Evolutionary conservation across 192 early-diverging fungal genomes (phyloP).

Genomic region (Pilaira anomala): DNA sequence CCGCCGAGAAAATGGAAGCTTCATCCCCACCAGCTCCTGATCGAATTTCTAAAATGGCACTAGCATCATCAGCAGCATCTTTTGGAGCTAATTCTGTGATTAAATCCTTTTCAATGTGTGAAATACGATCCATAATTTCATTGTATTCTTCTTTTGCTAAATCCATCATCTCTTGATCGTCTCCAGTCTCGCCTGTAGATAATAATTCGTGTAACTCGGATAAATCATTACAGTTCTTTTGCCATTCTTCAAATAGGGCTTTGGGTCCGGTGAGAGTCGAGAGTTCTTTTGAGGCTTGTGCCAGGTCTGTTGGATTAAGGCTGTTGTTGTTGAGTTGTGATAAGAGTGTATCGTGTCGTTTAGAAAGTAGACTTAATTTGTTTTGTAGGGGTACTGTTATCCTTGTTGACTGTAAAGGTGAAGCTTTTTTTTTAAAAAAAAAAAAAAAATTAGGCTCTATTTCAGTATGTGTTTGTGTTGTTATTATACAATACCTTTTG

Average conservation of each 20-base stretch:
- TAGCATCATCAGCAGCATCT: constrained; percentile 65
- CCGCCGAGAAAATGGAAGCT: constrained; percentile 68
- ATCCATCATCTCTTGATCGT: constrained; percentile 49
- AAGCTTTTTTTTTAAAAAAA: constrained; percentile 1
- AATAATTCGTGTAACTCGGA: constrained; percentile 23
- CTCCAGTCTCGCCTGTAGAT: neutral
- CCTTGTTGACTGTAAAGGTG: constrained; percentile 5
- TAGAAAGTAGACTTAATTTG: constrained; percentile 19
- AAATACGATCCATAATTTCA: constrained; percentile 36
- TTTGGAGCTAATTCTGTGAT: constrained; percentile 59
- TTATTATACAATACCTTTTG: neutral
- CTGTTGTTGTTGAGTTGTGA: constrained; percentile 22
- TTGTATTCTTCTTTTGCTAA: constrained; percentile 64
- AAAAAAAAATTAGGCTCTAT: neutral
- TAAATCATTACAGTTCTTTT: constrained; percentile 13
- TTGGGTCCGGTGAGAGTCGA: constrained; percentile 11
- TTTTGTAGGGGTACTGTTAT: constrained; percentile 26
- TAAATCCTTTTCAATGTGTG: constrained; percentile 51
- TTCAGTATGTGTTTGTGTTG: neutral
- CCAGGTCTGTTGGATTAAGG: constrained; percentile 8
- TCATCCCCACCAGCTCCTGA: constrained; percentile 81
- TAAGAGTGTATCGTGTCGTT: constrained; percentile 27
- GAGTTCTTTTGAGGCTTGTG: constrained; percentile 26
- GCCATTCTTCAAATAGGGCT: constrained; percentile 27
- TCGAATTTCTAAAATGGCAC: constrained; percentile 71